Conservation (phyloP, 352 stramenopile species). For the Vaucheria bursata region DNA sequence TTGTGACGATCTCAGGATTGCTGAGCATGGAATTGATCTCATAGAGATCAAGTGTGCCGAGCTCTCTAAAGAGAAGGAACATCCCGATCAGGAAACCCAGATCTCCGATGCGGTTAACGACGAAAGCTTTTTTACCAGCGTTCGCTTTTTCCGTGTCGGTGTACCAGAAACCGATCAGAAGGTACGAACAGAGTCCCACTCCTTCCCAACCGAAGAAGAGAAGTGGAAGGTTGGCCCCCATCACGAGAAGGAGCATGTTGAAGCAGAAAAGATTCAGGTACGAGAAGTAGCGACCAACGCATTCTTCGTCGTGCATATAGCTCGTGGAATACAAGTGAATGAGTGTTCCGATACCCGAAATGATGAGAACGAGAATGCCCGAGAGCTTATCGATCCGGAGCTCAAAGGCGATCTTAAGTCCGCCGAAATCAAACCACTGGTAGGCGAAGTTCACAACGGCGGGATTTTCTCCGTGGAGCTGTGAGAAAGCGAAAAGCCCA, state of each 20-base stretch:
- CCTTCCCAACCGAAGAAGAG: slow-evolving; percentile 56
- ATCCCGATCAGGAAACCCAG: neutral
- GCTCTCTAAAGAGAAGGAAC: neutral
- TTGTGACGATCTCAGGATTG: too few species aligned
- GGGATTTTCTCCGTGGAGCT: too few species aligned
- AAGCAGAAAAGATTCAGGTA: slow-evolving; percentile 57
- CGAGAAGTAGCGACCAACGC: slow-evolving; percentile 55
- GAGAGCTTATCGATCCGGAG: too few species aligned
- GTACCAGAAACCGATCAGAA: slow-evolving; percentile 60
- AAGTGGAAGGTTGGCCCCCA: slow-evolving; percentile 35
- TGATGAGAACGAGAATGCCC: too few species aligned
- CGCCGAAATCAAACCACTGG: too few species aligned
- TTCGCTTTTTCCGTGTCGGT: slow-evolving; percentile 52
- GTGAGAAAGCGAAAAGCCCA: too few species aligned
- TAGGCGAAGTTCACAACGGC: too few species aligned
- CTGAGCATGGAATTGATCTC: neutral
- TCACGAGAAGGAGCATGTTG: slow-evolving; percentile 56
- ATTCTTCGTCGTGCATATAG: slow-evolving; percentile 55
- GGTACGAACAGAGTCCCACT: slow-evolving; percentile 55
- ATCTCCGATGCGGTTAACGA: neutral
- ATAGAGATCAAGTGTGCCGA: neutral
- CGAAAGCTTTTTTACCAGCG: neutral
- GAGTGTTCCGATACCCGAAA: neutral
- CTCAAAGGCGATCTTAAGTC: too few species aligned
- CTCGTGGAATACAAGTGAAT: slow-evolving; percentile 47